These are phyloP conservation scores for Ceratocystis albifundus DNA, from an alignment of 2,329 filamentous ascomycete species.

Conservation along the genomic window DNA sequence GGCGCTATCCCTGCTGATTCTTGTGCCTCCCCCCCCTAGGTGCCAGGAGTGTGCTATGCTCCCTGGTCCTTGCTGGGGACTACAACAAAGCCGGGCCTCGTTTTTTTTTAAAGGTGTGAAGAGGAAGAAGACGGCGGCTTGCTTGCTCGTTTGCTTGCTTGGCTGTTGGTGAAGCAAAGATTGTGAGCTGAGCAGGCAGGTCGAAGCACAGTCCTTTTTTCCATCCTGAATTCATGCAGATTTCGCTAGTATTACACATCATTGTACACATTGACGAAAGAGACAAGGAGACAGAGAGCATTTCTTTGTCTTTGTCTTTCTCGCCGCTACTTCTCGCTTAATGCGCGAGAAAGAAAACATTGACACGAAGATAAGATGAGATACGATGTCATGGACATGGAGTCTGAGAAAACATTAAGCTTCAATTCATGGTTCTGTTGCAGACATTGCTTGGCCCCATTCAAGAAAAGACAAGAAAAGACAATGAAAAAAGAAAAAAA, in stretches of 20 bases:
- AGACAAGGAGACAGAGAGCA: neutral
- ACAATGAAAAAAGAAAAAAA: too few relatives aligned
- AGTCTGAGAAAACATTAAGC: neutral
- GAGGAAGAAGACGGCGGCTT: neutral
- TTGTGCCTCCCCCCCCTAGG: neutral
- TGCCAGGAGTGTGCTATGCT: neutral
- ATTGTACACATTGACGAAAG: neutral
- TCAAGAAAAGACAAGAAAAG: neutral
- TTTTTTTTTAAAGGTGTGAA: neutral
- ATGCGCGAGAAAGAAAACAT: neutral
- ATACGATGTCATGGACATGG: neutral
- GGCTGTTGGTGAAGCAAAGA: neutral
- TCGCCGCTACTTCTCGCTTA: neutral
- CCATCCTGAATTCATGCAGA: conserved; percentile 4
- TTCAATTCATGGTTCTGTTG: neutral
- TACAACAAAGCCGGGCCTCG: neutral
- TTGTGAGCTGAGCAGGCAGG: neutral
- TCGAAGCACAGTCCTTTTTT: neutral
- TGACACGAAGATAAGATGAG: neutral
- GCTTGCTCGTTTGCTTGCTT: neutral
- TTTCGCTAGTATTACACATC: neutral
- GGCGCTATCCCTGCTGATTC: neutral
- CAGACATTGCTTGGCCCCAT: neutral
- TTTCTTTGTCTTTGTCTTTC: neutral
- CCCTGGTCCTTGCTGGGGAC: conserved; percentile 1